These are phyloP conservation scores for Mortierella sp. DNA, from an alignment of 371 early-diverging fungal genomes.

Conservation along the genomic window DNA sequence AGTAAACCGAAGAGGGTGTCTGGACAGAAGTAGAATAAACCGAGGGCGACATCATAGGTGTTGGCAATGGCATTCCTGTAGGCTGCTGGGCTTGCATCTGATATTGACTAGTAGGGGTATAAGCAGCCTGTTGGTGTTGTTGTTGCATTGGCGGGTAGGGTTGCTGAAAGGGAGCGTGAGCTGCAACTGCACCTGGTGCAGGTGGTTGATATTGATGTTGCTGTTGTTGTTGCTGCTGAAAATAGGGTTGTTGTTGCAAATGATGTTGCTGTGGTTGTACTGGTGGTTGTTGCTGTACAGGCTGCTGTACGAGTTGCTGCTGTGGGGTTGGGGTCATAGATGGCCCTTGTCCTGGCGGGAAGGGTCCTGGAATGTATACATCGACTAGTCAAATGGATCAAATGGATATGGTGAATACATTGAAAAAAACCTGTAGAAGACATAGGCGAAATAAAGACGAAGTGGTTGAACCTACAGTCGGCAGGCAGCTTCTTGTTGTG, in stretches of 20 bases:
- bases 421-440: neutral
- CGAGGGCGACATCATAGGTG: slow-evolving; percentile 1
- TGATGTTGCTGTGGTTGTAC: slow-evolving; percentile 1
- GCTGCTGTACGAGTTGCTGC: neutral
- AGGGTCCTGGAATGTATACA: slow-evolving; percentile 50
- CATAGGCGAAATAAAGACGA: neutral
- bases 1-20: slow-evolving; percentile 12
- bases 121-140: neutral
- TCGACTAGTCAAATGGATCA: slow-evolving; percentile 17
- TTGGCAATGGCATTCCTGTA: slow-evolving; percentile 13
- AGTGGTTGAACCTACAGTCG: slow-evolving; percentile 22
- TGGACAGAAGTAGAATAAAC: slow-evolving; percentile 6
- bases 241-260: slow-evolving; percentile 2
- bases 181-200: neutral
- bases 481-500: slow-evolving; percentile 32
- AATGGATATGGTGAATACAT: neutral
- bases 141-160: slow-evolving; percentile 1
- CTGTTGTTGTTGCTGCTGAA: slow-evolving; percentile 4
- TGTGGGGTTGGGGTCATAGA: neutral
- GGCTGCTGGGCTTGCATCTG: neutral
- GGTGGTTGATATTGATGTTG: slow-evolving; percentile 10
- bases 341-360: slow-evolving; percentile 56
- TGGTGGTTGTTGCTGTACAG: slow-evolving; percentile 5
- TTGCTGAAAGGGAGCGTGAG: neutral
- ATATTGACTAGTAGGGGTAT: neutral